Evolutionary conservation across 2,329 filamentous ascomycete genomes (phyloP), one percentile per base, ranked within the genome.

Genomic region (Aspergillus vadensis): DNA sequence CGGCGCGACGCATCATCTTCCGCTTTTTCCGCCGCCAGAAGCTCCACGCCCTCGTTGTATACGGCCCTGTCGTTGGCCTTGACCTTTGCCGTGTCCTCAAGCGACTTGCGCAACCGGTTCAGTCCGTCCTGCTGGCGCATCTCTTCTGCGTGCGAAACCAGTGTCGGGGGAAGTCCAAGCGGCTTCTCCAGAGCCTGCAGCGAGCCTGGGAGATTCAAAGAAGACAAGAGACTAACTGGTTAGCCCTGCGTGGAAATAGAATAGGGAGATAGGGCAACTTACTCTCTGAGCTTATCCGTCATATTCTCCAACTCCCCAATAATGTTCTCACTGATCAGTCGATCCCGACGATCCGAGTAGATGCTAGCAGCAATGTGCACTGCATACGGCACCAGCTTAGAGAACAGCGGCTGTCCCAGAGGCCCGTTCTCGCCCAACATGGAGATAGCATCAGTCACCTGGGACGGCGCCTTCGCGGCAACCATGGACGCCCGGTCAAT

Each of bases 321-420:
- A 32, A 98, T 91, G 54, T 86, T 91, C 66, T 91, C 90, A 72
- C 95, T 96, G 47, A 99, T 89, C 60, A 97, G 81, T n/a, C 92
- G 86, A 74, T 99, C 93, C 59, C 93, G 85, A 14, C 93, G 86
- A 72, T 98, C 93, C 58, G 92, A 92, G 72, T 99, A 99, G 36
- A 98, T 97, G 51, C 92, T 97, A 1, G 93, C 91, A 7, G 95
- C 95, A 52, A 98, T 86, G 71, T 99, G 95, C 0, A 98, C 95
- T 0, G 93, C 92, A 73, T 97, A 98, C 0, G 95, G 95, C 0
- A 99, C 95, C 1, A 99, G 83, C 69, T 94, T 95, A 2, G 91
- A 87, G 73, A 99, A 98, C 0, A 99, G 79, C 0, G 92, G 91
- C 21, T 88, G 88, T 0, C 95, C 94, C 69, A 97, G 90, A 60